These are phyloP conservation scores for Calonectria hongkongensis DNA, from an alignment of 2,329 filamentous ascomycete genomes.

Conservation along the genomic window DNA sequence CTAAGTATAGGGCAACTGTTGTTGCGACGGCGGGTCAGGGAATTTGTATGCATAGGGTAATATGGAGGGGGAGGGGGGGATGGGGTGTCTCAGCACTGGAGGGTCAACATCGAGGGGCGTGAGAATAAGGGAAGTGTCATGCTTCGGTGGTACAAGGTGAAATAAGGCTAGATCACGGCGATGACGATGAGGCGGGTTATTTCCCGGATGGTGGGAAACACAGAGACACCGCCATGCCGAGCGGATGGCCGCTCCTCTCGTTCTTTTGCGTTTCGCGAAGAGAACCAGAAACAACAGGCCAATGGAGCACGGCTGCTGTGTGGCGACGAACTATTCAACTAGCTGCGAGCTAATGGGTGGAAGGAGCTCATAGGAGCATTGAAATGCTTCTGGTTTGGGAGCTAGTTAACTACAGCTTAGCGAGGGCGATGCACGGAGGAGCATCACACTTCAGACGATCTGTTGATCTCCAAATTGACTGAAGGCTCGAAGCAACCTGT, in stretches of 20 bases:
- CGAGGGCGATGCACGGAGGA: not conserved
- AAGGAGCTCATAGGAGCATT: not conserved
- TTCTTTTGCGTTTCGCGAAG: constrained; percentile 9
- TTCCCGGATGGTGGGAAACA: constrained; percentile 21
- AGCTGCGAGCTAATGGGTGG: constrained; percentile 2
- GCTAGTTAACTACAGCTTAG: not conserved
- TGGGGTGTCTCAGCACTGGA: constrained; percentile 4
- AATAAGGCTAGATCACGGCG: not conserved
- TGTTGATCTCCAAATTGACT: not conserved
- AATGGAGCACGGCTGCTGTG: not conserved
- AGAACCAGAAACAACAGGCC: constrained; percentile 15
- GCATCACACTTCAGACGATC: not conserved
- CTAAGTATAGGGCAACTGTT: constrained; percentile 24
- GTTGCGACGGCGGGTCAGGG: not conserved
- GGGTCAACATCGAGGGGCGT: constrained; percentile 7
- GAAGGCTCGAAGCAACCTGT: not conserved
- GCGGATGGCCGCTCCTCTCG: not conserved
- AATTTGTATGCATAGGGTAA: too few species aligned
- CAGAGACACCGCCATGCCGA: constrained; percentile 12
- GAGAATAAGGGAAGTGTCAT: not conserved
- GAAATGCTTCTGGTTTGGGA: not conserved
- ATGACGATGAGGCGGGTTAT: constrained; percentile 15
- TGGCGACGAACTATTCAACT: constrained; percentile 14
- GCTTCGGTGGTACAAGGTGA: not conserved
- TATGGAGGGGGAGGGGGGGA: not conserved